Conservation (phyloP, 2,329 filamentous ascomycete genomes). For the Fusarium bulbicola region DNA sequence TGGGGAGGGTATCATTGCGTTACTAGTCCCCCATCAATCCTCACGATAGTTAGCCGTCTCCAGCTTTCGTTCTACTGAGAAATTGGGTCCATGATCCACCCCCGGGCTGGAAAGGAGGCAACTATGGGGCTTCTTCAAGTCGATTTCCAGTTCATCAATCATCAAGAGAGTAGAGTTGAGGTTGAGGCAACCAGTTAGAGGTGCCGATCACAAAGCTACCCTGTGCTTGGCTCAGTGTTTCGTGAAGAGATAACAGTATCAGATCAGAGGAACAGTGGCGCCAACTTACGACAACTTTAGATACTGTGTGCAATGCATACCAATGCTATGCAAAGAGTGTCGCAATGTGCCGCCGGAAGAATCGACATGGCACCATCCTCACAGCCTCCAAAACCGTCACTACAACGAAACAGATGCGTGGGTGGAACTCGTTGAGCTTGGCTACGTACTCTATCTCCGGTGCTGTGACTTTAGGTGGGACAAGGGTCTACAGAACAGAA, state of each 20-base stretch:
- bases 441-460: not conserved
- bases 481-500: constrained; percentile 17
- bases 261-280: constrained; percentile 25
- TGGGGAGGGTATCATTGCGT: not conserved
- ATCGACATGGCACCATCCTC: constrained; percentile 25
- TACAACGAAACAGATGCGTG: not conserved
- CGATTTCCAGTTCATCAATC: not conserved
- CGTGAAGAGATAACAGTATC: constrained; percentile 18
- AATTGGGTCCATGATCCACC: constrained; percentile 2
- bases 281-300: not conserved
- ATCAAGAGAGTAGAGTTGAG: constrained; percentile 5
- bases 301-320: not conserved
- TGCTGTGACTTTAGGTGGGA: not conserved
- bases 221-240: constrained; percentile 11
- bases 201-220: constrained; percentile 11
- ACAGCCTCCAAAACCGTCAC: constrained; percentile 10
- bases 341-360: constrained; percentile 12
- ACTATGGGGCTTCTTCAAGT: constrained; percentile 7
- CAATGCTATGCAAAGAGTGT: not conserved
- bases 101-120: constrained; percentile 17
- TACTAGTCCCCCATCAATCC: not conserved
- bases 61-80: constrained; percentile 18
- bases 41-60: not conserved
- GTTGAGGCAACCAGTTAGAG: not conserved
- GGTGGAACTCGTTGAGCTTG: constrained; percentile 40